Evolutionary conservation across 192 early-diverging fungal species (phyloP).

Genomic region (Coemansia sp.): DNA sequence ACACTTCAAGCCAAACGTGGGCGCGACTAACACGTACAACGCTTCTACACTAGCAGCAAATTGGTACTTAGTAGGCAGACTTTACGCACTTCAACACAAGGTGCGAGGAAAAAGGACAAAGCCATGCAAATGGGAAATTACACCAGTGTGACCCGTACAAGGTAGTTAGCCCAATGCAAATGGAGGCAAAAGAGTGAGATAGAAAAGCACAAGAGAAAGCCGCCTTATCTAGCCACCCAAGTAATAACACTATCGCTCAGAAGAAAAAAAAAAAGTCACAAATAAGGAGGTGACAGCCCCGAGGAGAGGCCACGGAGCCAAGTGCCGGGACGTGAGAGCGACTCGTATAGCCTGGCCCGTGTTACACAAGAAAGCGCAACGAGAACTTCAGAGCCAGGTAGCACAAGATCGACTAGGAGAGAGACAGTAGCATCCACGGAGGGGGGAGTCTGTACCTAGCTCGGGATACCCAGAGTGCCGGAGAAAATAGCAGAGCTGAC

Average conservation of each 20-base stretch:
- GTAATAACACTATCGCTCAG: background rate
- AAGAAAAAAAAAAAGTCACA: background rate
- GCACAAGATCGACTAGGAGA: background rate
- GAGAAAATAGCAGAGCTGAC: background rate
- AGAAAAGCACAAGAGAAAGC: background rate
- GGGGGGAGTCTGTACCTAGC: background rate
- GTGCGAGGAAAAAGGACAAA: background rate
- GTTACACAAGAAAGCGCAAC: background rate
- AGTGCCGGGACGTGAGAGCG: background rate
- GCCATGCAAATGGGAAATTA: background rate
- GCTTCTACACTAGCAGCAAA: background rate
- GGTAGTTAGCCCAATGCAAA: background rate
- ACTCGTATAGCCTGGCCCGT: background rate
- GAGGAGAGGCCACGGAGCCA: background rate
- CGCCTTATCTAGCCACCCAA: background rate
- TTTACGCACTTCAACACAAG: background rate
- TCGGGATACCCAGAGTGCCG: background rate
- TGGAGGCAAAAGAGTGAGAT: background rate
- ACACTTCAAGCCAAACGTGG: constrained; percentile 14
- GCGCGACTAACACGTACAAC: constrained; percentile 27
- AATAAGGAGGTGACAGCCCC: no score
- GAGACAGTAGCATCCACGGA: background rate
- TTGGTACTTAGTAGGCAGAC: background rate
- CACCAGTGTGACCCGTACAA: background rate
- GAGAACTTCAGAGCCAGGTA: background rate